Evolutionary conservation across 208 protist species (phyloP), one percentile per base, ranked within the genome.

Genomic region (Perkinsela sp.): DNA sequence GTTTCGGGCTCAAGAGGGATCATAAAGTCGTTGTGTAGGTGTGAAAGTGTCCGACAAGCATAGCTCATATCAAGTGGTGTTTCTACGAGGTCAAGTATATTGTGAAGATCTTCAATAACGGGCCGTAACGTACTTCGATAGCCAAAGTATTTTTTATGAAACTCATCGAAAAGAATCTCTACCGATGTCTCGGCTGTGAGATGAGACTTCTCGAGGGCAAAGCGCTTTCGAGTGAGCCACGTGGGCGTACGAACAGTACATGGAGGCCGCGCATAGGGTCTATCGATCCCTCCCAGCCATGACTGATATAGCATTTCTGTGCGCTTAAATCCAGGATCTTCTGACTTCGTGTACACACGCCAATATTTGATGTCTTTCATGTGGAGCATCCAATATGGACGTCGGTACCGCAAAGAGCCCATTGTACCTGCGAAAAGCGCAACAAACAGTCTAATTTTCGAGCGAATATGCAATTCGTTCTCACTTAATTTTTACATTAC

Each of bases 271-370:
- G 81, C 80, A 72, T 92, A 92, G 6, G 86, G 83, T 31, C 86
- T 76, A 71, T 92, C 86, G 6, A 92, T 74, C n/a, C 86, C 86
- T 31, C 86, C 86, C 0, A 92, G 82, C 84, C 86, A 92, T 29
- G 86, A 83, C 80, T 92, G 86, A 72, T 92, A 92, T 66, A 90
- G 74, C 86, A 92, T 92, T 75, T 92, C 86, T 28, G 83, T 92
- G 48, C 86, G 83, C 72, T 92, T 83, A 72, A 90, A 83, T 48
- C 89, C 86, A 0, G 86, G 83, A 77, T 92, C 83, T 73, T 90
- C 83, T 32, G 89, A 89, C 66, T 89, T 83, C 1, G 86, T 92
- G 77, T 92, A 92, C 48, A 92, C 89, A 70, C 80, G 81, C 84
- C 86, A 92, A 75, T 92, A 89, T 72, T 92, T 84, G n/a, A 80